Percentiles rank a stretch among this genome's conserved stretches.
phyloP scores from a whole-genome alignment of 164 flowering plant species.

The Vitis amurensis region DNA sequence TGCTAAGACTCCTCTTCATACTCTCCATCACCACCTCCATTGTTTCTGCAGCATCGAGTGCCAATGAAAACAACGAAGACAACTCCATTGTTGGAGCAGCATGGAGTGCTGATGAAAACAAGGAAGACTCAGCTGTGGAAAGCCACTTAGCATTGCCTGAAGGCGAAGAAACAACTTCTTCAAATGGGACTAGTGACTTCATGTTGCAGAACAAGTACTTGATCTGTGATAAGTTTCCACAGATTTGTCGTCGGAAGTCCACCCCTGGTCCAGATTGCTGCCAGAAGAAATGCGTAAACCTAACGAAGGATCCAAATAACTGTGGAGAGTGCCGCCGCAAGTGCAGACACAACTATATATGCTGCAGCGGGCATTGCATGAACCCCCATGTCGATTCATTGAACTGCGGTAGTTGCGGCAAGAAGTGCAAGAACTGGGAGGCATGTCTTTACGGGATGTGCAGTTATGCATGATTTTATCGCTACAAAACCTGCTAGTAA shows the following conservation, averaged over 20 bases:
- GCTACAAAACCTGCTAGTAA: no score
- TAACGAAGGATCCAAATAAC: constrained; percentile 10
- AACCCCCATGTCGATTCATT: constrained; percentile 8
- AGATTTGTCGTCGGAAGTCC: constrained; percentile 6
- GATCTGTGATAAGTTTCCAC: constrained; percentile 11
- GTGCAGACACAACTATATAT: constrained; percentile 22
- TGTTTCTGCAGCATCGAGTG: background rate
- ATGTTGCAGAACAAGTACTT: constrained; percentile 17
- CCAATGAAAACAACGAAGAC: no score
- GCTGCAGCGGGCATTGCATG: constrained; percentile 26
- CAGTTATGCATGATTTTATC: constrained; percentile 7
- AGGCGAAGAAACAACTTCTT: background rate
- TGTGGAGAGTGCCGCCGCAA: constrained; percentile 28
- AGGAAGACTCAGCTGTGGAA: background rate
- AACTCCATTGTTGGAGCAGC: background rate
- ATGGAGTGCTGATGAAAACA: background rate
- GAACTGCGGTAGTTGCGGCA: constrained; percentile 25
- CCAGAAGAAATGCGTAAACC: constrained; percentile 22
- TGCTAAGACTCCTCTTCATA: background rate
- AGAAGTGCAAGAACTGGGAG: constrained; percentile 13
- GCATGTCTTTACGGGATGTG: constrained; percentile 21
- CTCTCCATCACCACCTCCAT: background rate
- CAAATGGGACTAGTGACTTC: constrained; percentile 2
- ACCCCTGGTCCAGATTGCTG: constrained; percentile 16
- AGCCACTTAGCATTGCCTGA: background rate